Evolutionary conservation across 371 early-diverging fungal genomes (phyloP).

Genomic region (Mucor circinelloides): DNA sequence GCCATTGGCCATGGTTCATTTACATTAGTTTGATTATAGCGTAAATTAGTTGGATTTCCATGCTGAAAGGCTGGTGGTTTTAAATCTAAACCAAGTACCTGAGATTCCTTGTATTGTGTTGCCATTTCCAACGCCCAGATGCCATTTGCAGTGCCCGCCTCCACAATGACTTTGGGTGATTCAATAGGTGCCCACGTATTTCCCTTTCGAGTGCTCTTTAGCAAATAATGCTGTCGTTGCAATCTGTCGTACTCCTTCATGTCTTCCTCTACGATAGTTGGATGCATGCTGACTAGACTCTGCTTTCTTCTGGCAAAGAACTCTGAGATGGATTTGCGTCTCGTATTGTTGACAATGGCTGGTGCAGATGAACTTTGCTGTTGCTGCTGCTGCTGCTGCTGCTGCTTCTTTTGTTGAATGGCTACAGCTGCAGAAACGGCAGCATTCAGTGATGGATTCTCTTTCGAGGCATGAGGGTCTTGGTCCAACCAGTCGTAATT

Average conservation of each 20-base stretch:
- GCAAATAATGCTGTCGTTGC: slow-evolving; percentile 51
- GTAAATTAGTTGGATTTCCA: slow-evolving; percentile 35
- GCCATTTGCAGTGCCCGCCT: slow-evolving; percentile 54
- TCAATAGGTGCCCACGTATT: slow-evolving; percentile 44
- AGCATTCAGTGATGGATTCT: slow-evolving; percentile 6
- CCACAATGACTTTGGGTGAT: slow-evolving; percentile 46
- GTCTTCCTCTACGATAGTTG: slow-evolving; percentile 33
- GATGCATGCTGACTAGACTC: slow-evolving; percentile 27
- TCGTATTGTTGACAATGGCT: not conserved
- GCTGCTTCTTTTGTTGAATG: slow-evolving; percentile 6
- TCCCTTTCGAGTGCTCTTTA: slow-evolving; percentile 47
- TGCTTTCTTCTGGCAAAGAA: slow-evolving; percentile 46
- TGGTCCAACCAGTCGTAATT: slow-evolving; percentile 45
- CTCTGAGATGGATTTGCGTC: slow-evolving; percentile 52
- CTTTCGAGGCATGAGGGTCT: slow-evolving; percentile 20
- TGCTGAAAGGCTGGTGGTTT: slow-evolving; percentile 44
- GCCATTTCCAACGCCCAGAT: slow-evolving; percentile 72
- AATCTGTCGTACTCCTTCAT: slow-evolving; percentile 46
- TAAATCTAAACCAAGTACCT: slow-evolving; percentile 59
- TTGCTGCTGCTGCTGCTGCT: slow-evolving; percentile 1
- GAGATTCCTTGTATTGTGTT: slow-evolving; percentile 40
- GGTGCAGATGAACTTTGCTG: slow-evolving; percentile 2
- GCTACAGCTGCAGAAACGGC: slow-evolving; percentile 17
- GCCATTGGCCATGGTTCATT: slow-evolving; percentile 42
- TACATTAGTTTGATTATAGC: slow-evolving; percentile 34